Base-by-base conservation (phyloP, 495 filamentous ascomycete genomes). In the Massariosphaeria phaeospora region DNA sequence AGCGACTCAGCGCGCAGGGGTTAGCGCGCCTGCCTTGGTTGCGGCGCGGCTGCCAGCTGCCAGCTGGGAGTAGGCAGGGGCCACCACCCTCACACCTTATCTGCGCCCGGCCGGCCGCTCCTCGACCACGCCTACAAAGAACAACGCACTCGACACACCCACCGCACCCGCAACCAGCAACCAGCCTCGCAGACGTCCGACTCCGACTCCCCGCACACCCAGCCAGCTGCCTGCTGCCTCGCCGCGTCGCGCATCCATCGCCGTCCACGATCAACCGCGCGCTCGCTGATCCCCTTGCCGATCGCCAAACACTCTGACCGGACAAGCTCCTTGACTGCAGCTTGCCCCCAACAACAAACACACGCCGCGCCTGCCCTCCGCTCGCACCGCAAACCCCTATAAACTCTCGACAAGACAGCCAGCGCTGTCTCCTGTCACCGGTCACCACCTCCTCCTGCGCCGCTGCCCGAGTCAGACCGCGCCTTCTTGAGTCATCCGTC, bases 281-380 rank as follows among this genome's bases (percentile, higher is more conserved):
- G 13, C 36, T 47, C 34, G 55, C 48, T 58, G 55, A 58, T 58
- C 54, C 51, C 52, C 33, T 57, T 40, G 53, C 53, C 53, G 53
- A 57, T 60, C 59, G 53, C 53, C 40, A 43, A 46, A 27, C 27
- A 48, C 47, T 52, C 55, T 40, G 48, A 52, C 45, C 59, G 52
- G 47, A 17, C 52, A 56, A 53, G 59, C 59, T 62, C 35, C 59
- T 57, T 62, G 18, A 42, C 59, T 57, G 59, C 59, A 57, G 59
- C 59, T 62, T 62, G 59, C 52, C 47, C 27, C 13, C 48, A 20
- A 35, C 42, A 31, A 17, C 52, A 46, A 23, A 31, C 18, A 41
- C 42, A 31, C 54, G 40, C 13, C 42, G 30, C 54, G 29, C 17
- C 40, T 27, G 15, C 35, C 31, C 29, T 36, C 39, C 25, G 31